Percentiles rank a stretch among this genome's conserved stretches.
Evolutionary conservation across 345 rosid species (phyloP).

Genomic region (Gossypioides kirkii): DNA sequence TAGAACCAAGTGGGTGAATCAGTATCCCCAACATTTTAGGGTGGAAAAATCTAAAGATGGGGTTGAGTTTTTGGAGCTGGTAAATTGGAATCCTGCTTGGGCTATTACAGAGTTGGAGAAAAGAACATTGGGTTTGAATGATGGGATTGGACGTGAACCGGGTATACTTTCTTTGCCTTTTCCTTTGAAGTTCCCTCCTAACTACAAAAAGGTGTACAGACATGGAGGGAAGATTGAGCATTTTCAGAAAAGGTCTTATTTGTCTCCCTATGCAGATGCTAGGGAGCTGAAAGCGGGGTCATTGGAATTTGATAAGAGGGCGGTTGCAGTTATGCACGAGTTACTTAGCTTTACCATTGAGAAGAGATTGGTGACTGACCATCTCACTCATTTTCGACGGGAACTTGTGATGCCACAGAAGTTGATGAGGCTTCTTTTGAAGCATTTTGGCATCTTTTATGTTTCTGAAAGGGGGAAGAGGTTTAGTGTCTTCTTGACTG

Average conservation of each 20-base stretch:
- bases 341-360: slow-evolving; percentile 81
- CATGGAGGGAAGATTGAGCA: slow-evolving; percentile 72
- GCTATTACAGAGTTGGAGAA: slow-evolving; percentile 82
- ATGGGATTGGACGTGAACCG: too few relatives aligned
- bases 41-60: slow-evolving; percentile 45
- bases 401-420: slow-evolving; percentile 87
- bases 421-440: slow-evolving; percentile 82
- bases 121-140: slow-evolving; percentile 28
- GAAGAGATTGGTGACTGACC: slow-evolving; percentile 89
- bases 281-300: slow-evolving; percentile 70
- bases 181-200: slow-evolving; percentile 65
- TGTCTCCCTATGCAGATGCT: slow-evolving; percentile 84
- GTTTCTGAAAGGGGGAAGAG: slow-evolving; percentile 94
- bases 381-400: slow-evolving; percentile 70
- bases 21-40: slow-evolving; percentile 58
- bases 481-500: slow-evolving; percentile 76
- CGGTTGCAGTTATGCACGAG: slow-evolving; percentile 81
- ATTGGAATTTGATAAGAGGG: slow-evolving; percentile 83
- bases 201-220: slow-evolving; percentile 67
- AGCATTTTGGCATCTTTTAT: slow-evolving; percentile 82
- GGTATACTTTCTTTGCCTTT: slow-evolving; percentile 59
- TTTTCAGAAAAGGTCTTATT: slow-evolving; percentile 68
- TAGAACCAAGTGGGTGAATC: slow-evolving; percentile 59
- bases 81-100: slow-evolving; percentile 78
- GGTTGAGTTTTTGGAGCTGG: slow-evolving; percentile 60